A percentile compares a stretch with the other conserved stretches of the same genome.
phyloP scores from a whole-genome alignment of 1,139 yeast genomes.

The Suhomyces yuchorum region DNA sequence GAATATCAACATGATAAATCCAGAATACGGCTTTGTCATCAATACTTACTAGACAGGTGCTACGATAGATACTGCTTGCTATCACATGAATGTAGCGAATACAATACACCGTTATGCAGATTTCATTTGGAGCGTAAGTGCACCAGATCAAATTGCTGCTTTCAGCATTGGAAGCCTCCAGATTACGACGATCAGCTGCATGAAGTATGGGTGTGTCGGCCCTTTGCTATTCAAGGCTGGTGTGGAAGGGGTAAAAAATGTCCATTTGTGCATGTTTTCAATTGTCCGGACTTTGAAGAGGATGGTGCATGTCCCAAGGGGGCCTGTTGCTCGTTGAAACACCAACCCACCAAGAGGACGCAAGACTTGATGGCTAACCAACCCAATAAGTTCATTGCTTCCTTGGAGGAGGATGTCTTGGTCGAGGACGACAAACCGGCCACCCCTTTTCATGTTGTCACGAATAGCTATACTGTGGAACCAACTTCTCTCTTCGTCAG shows the following conservation, averaged over 20 bases:
- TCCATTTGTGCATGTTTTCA: conserved; percentile 56
- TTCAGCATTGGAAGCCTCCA: conserved; percentile 43
- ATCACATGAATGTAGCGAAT: conserved; percentile 60
- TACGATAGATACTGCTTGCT: conserved; percentile 48
- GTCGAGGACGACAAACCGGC: conserved; percentile 26
- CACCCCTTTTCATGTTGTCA: conserved; percentile 17
- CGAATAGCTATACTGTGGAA: conserved; percentile 40
- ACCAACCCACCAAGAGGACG: conserved; percentile 37
- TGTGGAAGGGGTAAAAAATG: conserved; percentile 66
- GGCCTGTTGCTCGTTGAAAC: conserved; percentile 50
- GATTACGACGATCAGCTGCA: conserved; percentile 42
- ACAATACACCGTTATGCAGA: conserved; percentile 67
- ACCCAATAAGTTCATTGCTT: conserved; percentile 20
- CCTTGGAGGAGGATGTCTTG: conserved; percentile 31
- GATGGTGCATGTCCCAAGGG: conserved; percentile 58
- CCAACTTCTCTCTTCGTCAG: conserved; percentile 29
- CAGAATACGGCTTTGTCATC: conserved; percentile 59
- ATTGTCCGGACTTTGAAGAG: conserved; percentile 74
- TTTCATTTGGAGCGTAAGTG: conserved; percentile 56
- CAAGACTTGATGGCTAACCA: conserved; percentile 31
- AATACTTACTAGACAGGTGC: conserved; percentile 51
- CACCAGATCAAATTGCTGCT: conserved; percentile 55
- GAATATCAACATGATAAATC: conserved; percentile 54
- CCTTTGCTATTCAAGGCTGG: conserved; percentile 68
- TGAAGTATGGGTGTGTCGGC: conserved; percentile 58